Evolutionary conservation across 805 yeast genomes (phyloP).

Genomic region (Phaffomyces opuntiae): DNA sequence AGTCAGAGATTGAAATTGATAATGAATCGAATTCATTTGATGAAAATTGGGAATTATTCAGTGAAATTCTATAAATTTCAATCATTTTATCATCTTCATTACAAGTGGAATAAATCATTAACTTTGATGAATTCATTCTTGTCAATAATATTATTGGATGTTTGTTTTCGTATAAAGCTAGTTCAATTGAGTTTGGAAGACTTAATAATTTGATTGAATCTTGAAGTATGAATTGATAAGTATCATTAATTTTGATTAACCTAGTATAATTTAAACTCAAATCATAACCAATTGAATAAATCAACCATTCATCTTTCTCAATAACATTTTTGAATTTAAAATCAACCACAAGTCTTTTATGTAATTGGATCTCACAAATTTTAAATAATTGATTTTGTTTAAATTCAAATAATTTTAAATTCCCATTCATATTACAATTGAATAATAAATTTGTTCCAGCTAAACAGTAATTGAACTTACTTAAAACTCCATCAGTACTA

Average conservation of each 20-base stretch:
- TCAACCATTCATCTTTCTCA: constrained; percentile 22
- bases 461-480: constrained; percentile 29
- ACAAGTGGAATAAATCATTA: constrained; percentile 31
- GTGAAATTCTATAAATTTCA: constrained; percentile 42
- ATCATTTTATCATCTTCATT: constrained; percentile 15
- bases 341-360: constrained; percentile 31
- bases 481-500: constrained; percentile 20
- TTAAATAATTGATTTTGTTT: constrained; percentile 4
- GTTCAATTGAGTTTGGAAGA: constrained; percentile 46
- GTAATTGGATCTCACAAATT: constrained; percentile 25
- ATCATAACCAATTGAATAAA: constrained; percentile 60
- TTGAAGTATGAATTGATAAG: not conserved
- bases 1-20: constrained; percentile 27
- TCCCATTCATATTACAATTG: constrained; percentile 51
- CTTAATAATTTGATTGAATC: constrained; percentile 31
- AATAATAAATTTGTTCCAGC: constrained; percentile 23
- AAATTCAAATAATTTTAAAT: constrained; percentile 23
- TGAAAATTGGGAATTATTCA: constrained; percentile 69
- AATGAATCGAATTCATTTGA: constrained; percentile 57
- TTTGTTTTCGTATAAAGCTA: constrained; percentile 17
- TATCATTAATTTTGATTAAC: constrained; percentile 17
- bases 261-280: constrained; percentile 32
- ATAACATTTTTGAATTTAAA: constrained; percentile 19
- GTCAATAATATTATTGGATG: constrained; percentile 44
- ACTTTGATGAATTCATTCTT: constrained; percentile 50